Evolutionary conservation across 176 grass and related monocot genomes (phyloP).

Genomic region (Lolium multiflorum): DNA sequence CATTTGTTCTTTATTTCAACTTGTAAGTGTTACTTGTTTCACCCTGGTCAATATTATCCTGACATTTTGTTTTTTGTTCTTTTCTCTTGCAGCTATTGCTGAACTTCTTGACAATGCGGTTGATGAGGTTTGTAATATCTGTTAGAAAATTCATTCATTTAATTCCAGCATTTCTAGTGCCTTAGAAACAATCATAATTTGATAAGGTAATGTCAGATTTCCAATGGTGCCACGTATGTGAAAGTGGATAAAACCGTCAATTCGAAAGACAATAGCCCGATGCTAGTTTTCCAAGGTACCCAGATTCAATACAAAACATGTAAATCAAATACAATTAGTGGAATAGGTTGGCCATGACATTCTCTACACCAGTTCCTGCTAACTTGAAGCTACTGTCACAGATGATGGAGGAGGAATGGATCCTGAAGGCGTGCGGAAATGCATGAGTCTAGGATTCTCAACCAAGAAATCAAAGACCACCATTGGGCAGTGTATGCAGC

Average conservation of each 20-base stretch:
- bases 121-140: conserved; percentile 75
- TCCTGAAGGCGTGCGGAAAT: conserved; percentile 84
- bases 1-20: not conserved
- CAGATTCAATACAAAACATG: not conserved
- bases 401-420: conserved; percentile 99
- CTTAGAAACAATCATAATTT: conserved; percentile 29
- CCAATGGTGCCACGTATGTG: conserved; percentile 85
- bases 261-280: conserved; percentile 80
- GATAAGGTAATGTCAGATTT: conserved; percentile 62
- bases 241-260: conserved; percentile 85
- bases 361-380: conserved; percentile 14
- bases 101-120: conserved; percentile 99
- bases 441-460: conserved; percentile 98
- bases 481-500: conserved; percentile 92
- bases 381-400: conserved; percentile 47
- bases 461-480: conserved; percentile 95
- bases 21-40: not conserved
- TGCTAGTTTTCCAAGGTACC: conserved; percentile 95
- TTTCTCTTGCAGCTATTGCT: conserved; percentile 72
- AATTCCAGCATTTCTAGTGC: not conserved
- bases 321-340: conserved; percentile 6
- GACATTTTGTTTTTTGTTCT: conserved; percentile 37
- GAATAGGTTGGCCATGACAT: conserved; percentile 10
- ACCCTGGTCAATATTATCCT: conserved; percentile 24
- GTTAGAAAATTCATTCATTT: conserved; percentile 12